Evolutionary conservation across 179 eudicot genomes (phyloP).

Genomic region (Spinacia oleracea): DNA sequence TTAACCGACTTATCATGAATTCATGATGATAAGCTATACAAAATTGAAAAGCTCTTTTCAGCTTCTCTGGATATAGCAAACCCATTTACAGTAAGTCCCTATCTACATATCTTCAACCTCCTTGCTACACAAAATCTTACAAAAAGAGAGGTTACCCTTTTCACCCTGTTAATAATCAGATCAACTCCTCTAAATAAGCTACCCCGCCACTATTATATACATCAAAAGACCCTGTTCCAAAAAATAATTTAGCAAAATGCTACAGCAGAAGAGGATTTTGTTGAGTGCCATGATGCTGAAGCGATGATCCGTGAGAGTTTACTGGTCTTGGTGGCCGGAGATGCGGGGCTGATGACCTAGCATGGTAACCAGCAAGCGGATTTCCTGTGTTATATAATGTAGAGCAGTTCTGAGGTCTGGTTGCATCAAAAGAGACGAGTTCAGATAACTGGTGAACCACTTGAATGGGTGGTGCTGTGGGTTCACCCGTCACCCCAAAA

Average conservation of each 20-base stretch:
- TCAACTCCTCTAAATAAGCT: no score
- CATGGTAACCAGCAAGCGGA: background rate
- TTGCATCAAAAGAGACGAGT: conserved; percentile 22
- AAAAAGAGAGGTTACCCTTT: background rate
- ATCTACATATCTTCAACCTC: background rate
- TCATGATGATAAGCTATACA: background rate
- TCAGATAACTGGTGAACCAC: conserved; percentile 31
- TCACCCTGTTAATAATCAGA: background rate
- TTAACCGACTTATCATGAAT: background rate
- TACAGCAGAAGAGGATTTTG: background rate
- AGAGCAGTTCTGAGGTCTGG: background rate
- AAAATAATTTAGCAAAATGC: background rate
- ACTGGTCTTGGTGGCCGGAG: background rate
- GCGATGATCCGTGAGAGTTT: background rate
- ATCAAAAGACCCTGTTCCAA: background rate
- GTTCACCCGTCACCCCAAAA: background rate
- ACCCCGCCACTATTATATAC: background rate
- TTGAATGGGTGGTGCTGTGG: conserved; percentile 20
- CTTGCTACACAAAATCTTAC: background rate
- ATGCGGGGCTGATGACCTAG: background rate
- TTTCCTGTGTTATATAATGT: background rate
- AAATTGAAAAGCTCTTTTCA: background rate
- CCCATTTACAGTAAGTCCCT: background rate
- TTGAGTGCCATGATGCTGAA: background rate
- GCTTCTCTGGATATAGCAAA: background rate